Evolutionary conservation across 331 rosid genomes (phyloP).

Genomic region (Acacia concinna): DNA sequence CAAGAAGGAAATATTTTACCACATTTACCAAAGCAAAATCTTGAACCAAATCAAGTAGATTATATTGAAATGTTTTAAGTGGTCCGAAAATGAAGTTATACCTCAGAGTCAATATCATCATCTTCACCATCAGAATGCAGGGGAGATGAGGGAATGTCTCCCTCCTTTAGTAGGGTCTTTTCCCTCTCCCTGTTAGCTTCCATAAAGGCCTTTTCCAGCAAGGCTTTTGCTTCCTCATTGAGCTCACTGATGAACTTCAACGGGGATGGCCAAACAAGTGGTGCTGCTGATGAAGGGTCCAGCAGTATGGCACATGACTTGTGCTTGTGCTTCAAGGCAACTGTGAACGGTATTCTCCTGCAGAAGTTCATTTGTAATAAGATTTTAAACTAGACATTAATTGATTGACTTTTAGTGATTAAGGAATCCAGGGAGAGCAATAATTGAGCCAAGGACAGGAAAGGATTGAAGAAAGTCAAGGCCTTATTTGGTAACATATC

Average conservation of each 20-base stretch:
- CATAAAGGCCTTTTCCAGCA: slow-evolving; percentile 74
- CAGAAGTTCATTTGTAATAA: slow-evolving; percentile 14
- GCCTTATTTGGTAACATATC: neutral
- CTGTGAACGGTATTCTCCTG: slow-evolving; percentile 78
- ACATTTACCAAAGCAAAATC: neutral
- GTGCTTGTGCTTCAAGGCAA: slow-evolving; percentile 74
- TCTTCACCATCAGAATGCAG: slow-evolving; percentile 48
- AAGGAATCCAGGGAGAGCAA: slow-evolving; percentile 4
- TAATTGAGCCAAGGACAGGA: slow-evolving; percentile 10
- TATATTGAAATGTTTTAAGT: neutral
- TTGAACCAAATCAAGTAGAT: neutral
- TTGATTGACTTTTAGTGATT: neutral
- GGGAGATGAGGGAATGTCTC: slow-evolving; percentile 43
- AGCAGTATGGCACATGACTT: slow-evolving; percentile 70
- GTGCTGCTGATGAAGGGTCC: slow-evolving; percentile 88
- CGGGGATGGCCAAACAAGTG: slow-evolving; percentile 92
- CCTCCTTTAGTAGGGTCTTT: slow-evolving; percentile 59
- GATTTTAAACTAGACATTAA: slow-evolving; percentile 11
- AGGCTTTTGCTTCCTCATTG: slow-evolving; percentile 75
- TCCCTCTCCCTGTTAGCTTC: slow-evolving; percentile 91
- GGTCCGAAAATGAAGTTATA: slow-evolving; percentile 31
- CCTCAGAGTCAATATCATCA: slow-evolving; percentile 70
- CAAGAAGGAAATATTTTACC: neutral
- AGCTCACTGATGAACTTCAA: slow-evolving; percentile 83
- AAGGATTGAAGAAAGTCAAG: slow-evolving; percentile 7